These are phyloP conservation scores for Kluyveromyces siamensis DNA, from an alignment of 805 yeast species.

Conservation along the genomic window DNA sequence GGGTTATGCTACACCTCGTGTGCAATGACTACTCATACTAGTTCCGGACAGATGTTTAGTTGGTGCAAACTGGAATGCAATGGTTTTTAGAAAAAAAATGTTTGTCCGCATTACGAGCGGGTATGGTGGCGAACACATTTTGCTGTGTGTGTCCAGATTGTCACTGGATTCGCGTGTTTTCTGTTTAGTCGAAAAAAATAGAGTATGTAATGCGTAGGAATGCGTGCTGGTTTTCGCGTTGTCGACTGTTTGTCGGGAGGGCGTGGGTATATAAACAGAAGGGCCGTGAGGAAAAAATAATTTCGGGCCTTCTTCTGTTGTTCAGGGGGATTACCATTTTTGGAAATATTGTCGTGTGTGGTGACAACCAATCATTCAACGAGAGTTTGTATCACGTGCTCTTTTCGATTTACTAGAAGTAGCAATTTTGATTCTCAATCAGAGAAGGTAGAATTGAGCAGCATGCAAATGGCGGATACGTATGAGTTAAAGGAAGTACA, in stretches of 20 bases:
- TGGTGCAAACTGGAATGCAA: no score
- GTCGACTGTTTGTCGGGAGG: background rate
- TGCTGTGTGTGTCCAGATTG: background rate
- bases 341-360: background rate
- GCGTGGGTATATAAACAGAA: conserved; percentile 2
- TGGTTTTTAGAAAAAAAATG: background rate
- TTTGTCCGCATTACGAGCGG: background rate
- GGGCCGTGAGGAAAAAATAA: conserved; percentile 1
- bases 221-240: conserved; percentile 1
- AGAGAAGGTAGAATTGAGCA: background rate
- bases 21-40: no score
- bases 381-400: background rate
- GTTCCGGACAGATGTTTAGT: no score
- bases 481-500: conserved; percentile 1
- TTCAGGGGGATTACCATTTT: background rate
- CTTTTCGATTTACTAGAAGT: background rate
- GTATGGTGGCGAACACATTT: background rate
- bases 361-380: background rate
- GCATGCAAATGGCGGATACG: conserved; percentile 3
- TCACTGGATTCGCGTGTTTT: background rate
- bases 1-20: no score
- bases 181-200: no score
- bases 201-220: background rate
- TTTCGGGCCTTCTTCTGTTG: background rate
- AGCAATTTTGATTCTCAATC: background rate